Evolutionary conservation across 164 flowering plant species (phyloP).

Genomic region (Aristolochia fimbriata): DNA sequence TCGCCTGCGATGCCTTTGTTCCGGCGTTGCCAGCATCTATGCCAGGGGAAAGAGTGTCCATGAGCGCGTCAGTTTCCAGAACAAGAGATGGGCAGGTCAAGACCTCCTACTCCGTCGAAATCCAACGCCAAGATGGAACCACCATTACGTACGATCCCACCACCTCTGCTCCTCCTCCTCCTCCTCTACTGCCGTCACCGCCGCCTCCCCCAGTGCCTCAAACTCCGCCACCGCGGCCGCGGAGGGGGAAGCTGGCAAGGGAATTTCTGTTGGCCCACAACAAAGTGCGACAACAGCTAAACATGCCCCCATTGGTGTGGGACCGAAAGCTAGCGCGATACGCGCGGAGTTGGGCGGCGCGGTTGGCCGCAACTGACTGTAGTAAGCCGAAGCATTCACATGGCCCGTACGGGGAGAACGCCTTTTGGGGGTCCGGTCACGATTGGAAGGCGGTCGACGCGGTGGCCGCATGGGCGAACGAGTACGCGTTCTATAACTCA

Average conservation of each 20-base stretch:
- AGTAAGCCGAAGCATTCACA: slow-evolving; percentile 37
- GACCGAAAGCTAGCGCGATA: slow-evolving; percentile 31
- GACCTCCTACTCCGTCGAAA: not conserved
- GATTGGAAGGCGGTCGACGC: slow-evolving; percentile 50
- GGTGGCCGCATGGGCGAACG: slow-evolving; percentile 37
- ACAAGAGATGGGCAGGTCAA: too few relatives aligned
- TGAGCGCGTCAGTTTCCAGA: too few relatives aligned
- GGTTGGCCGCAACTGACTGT: slow-evolving; percentile 34
- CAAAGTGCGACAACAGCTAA: slow-evolving; percentile 23
- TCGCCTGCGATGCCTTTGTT: too few relatives aligned
- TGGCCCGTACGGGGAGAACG: slow-evolving; percentile 77
- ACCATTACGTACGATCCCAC: too few relatives aligned
- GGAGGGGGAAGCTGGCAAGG: slow-evolving; percentile 1
- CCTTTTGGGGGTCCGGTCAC: slow-evolving; percentile 63
- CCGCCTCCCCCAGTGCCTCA: too few relatives aligned
- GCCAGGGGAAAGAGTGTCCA: too few relatives aligned
- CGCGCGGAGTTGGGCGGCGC: slow-evolving; percentile 36
- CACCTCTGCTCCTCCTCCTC: too few relatives aligned
- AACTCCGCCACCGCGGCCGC: not conserved
- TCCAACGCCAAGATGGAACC: too few relatives aligned
- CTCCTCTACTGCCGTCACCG: not conserved
- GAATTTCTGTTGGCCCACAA: slow-evolving; percentile 54
- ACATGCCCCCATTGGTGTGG: slow-evolving; percentile 46
- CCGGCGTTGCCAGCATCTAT: too few relatives aligned
- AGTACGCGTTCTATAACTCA: slow-evolving; percentile 34